Evolutionary conservation across 2,329 filamentous ascomycete species (phyloP), one percentile per base, ranked within the genome.

Genomic region (Plectosphaerella cucumerina): DNA sequence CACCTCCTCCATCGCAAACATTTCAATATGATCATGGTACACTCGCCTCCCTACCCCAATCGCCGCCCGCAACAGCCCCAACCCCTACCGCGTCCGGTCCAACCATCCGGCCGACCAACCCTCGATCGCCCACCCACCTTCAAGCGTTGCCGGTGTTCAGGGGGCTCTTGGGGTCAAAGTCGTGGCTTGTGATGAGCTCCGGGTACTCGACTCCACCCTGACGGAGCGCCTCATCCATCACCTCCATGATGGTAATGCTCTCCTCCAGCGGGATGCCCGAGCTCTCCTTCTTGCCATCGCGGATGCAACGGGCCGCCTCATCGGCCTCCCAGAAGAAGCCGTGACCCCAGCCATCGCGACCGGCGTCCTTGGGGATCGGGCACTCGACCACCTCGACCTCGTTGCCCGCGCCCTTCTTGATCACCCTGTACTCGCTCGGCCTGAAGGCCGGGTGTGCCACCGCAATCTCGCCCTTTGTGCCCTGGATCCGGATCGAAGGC

Each of bases 271-370:
- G 82, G 68, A 94, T 71, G 12, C 78, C 78, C 45, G 80, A 77
- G 64, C 89, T 90, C 74, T 96, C 86, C 61, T 85, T 80, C 70
- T 83, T 84, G 20, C 90, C 89, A 64, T 94, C 90, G 42, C 86
- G 76, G 51, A 96, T 64, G 58, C 87, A 89, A 44, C 85, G 77
- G 23, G 86, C 89, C 57, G 82, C 86, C 73, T 90, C 89, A 65
- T 92, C 89, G 1, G 89, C 89, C 67, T 92, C 87, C 86, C 86
- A 93, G 71, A 90, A 94, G 89, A 95, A 94, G 47, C 90, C 90
- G 57, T 90, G 86, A 11, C 89, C 90, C 70, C 72, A 77, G 57
- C 62, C 58, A 22, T 70, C 63, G 31, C 74, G 70, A 57, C 69
- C 71, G 21, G 68, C 59, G 59, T 83, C 79, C 50, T 65, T 63